Evolutionary conservation across 2,329 filamentous ascomycete species (phyloP), one percentile per base, ranked within the genome.

Genomic region (Xylariomycetidae sp.): DNA sequence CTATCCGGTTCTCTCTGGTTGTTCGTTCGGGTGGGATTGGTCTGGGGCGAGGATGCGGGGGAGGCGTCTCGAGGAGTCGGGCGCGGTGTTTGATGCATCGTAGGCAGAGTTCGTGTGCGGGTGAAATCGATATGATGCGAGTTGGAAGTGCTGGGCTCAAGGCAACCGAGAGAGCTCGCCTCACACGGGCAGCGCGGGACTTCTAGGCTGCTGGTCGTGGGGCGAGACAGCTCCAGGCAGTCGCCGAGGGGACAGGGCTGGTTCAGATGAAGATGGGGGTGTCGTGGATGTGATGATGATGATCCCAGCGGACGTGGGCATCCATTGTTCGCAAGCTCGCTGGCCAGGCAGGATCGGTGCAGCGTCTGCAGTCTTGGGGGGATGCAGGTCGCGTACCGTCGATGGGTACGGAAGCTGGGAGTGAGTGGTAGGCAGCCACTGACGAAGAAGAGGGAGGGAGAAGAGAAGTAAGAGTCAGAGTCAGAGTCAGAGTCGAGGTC

Each of bases 71-170:
- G 74, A 46, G 84, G 82, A 46, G 82, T 75, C 42, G 79, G 75
- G 50, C 89, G 80, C 50, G 85, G 81, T 64, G 89, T 85, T 65
- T 94, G 89, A 75, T 95, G 88, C 89, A 95, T 95, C 50, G 56
- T 68, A n/a, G n/a, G n/a, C n/a, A n/a, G n/a, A n/a, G n/a, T n/a
- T n/a, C n/a, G n/a, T n/a, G n/a, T n/a, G n/a, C n/a, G n/a, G n/a
- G n/a, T n/a, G n/a, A n/a, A n/a, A n/a, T n/a, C n/a, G n/a, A n/a
- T n/a, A n/a, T n/a, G n/a, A n/a, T n/a, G n/a, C n/a, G n/a, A n/a
- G n/a, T n/a, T n/a, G n/a, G n/a, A n/a, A n/a, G n/a, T n/a, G n/a
- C n/a, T n/a, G n/a, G n/a, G n/a, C n/a, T n/a, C n/a, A n/a, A n/a
- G n/a, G n/a, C n/a, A n/a, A n/a, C n/a, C n/a, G n/a, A n/a, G n/a